Base-by-base conservation (phyloP, 2,329 filamentous ascomycete genomes). In the Colletotrichum aenigma region DNA sequence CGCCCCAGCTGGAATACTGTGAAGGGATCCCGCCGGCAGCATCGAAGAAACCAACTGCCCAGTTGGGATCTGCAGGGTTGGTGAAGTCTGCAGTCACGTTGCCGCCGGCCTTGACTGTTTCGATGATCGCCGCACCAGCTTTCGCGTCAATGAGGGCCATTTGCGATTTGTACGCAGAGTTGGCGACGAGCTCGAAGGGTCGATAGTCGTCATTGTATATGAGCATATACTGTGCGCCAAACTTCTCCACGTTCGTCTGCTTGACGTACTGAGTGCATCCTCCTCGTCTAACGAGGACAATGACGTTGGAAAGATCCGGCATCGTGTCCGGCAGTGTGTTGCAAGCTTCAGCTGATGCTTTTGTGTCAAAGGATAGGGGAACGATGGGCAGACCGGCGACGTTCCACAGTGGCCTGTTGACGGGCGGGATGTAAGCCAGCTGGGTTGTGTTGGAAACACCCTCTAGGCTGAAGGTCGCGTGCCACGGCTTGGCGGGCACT, bases 1-100 rank as follows among this genome's bases (percentile, higher is more conserved):
- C 84, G 7, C 86, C 87, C 85, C 86, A 88, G 56, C 82, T 84
- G 21, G 84, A 87, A 74, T 82, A 88, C 4, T 79, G 81, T 69
- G 81, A 84, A 24, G 87, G 79, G 21, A 83, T 84, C 3, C 85
- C 86, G 13, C 83, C 85, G 4, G 76, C 76, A 0, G 79, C 61
- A 28, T 80, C 75, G 26, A 77, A 71, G 67, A 81, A 66, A 10
- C 76, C 77, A 12, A 80, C 77, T 1, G 79, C 77, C 34, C 61
- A 67, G n/a, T 62, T 32, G 21, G 21, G 34, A 13, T 76, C 69
- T 7, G 48, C 24, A 4, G 66, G 74, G 4, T 28, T 21, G 12
- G 75, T 66, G 66, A 77, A 77, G 48, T 77, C 76, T 9, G 61
- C 76, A 4, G 74, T 77, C 16, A 77, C 76, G 12, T 55, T 70